Base-by-base conservation (phyloP, 1,139 yeast species). In the Nakaseomyces delphensis region DNA sequence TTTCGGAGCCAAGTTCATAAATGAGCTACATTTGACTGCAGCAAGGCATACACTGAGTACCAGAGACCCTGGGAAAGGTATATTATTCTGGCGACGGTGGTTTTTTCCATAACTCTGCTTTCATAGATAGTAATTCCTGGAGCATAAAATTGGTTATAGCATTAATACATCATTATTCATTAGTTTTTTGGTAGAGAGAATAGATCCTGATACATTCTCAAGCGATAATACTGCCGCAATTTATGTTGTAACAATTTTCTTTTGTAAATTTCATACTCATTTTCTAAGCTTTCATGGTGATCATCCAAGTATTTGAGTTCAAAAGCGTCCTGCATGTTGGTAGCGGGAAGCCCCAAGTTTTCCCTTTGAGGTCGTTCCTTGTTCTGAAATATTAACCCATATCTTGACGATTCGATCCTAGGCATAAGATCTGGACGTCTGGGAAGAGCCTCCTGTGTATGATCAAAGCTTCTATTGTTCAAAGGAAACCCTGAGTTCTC, bases 181-280 rank as follows among this genome's bases (percentile, higher is more conserved):
- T 5, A 28, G 18, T 7, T 28, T 28, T 28, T 14, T 6, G 31
- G 31, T 28, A 28, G 10, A 5, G 35, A 16, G 13, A 31, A 31
- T 4, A 31, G 44, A 33, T 37, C 45, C 37, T 39, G 28, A 20
- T 20, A 31, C 41, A 19, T 38, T 36, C 11, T 32, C 39, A 36
- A 33, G 21, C 11, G 42, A 29, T 14, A 39, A 18, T 38, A 36
- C n/a, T 35, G 38, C 11, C 25, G 43, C 25, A 19, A 20, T 21
- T n/a, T 43, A 37, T 8, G 45, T 25, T 10, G 40, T 25, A 24
- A 43, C 41, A 35, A 43, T 41, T 16, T 43, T 38, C 14, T 21
- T 39, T 31, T 31, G 7, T 31, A 19, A 14, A 4, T 16, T n/a
- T 18, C 23, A 13, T 31, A 31, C 11, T 31, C 35, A 8, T 31